A percentile compares a stretch with the other conserved stretches of the same genome.
Evolutionary conservation across 192 early-diverging fungal species (phyloP).

Genomic region (Spinellus fusiger): DNA sequence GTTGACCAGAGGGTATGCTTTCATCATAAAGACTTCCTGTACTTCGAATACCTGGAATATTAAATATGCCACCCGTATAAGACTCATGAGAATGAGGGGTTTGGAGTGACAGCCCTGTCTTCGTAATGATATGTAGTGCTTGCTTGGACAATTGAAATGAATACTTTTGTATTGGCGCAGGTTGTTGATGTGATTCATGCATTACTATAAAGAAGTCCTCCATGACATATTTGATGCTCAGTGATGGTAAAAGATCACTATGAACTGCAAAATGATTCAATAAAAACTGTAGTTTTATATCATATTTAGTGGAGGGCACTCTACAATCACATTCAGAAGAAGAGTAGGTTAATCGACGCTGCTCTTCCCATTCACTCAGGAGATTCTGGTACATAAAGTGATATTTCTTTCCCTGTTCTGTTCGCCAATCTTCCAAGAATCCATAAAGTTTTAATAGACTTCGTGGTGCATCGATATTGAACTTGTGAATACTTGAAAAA

Average conservation of each 20-base stretch:
- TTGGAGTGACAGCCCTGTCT: not conserved
- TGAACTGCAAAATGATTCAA: constrained; percentile 49
- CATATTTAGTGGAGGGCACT: constrained; percentile 22
- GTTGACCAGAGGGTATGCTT: not conserved
- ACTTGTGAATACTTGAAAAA: constrained; percentile 38
- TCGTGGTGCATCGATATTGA: constrained; percentile 45
- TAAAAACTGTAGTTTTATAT: constrained; percentile 57
- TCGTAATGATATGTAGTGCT: constrained; percentile 43
- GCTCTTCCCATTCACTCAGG: constrained; percentile 62
- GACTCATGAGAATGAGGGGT: constrained; percentile 22
- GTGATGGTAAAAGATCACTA: constrained; percentile 59
- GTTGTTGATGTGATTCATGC: constrained; percentile 34
- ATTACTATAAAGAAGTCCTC: constrained; percentile 47
- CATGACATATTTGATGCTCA: constrained; percentile 53
- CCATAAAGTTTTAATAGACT: constrained; percentile 67
- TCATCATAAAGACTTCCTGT: constrained; percentile 38
- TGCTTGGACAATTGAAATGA: constrained; percentile 46
- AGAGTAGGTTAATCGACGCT: constrained; percentile 22
- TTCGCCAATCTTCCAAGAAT: constrained; percentile 75
- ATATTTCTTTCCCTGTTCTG: constrained; percentile 54
- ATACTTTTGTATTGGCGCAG: constrained; percentile 34
- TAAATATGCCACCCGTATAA: constrained; percentile 40
- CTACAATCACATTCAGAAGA: constrained; percentile 1
- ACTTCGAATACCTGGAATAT: constrained; percentile 47
- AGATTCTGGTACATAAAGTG: constrained; percentile 67